These are phyloP conservation scores for Emmonsia crescens DNA, from an alignment of 2,329 filamentous ascomycete species.

Conservation along the genomic window DNA sequence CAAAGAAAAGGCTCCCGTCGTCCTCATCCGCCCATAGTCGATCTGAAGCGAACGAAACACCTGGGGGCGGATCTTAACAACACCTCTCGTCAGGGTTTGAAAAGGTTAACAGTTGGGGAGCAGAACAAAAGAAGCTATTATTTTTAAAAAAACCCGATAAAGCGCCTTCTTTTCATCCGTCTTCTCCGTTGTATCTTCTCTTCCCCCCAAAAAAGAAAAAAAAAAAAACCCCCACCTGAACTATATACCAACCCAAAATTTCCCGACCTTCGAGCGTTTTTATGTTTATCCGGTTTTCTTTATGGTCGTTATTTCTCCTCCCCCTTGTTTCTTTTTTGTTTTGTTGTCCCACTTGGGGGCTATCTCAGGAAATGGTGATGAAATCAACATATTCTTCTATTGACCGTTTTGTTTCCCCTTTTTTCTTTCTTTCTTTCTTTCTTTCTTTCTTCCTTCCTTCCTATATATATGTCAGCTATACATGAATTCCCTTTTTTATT, in stretches of 20 bases:
- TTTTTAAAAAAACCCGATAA: no score
- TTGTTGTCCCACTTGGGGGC: background rate
- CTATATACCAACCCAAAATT: background rate
- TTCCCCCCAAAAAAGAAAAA: no score
- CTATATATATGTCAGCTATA: background rate
- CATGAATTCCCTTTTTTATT: background rate
- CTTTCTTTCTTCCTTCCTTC: background rate
- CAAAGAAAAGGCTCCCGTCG: background rate
- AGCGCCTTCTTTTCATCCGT: background rate
- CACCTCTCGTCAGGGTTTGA: background rate
- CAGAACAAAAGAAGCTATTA: background rate
- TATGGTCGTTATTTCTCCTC: background rate
- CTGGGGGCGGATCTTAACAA: background rate
- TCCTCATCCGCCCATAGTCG: background rate
- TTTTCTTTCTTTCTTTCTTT: background rate
- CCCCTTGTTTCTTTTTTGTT: background rate
- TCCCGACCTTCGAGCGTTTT: background rate
- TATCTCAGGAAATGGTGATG: background rate
- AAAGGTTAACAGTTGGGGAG: background rate
- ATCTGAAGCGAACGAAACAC: background rate
- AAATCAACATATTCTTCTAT: background rate
- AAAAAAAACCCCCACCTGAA: background rate
- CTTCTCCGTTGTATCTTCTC: background rate
- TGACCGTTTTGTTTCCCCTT: no score
- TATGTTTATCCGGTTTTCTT: background rate